Base-by-base conservation (phyloP, 148 eudicot genomes). In the Polygonum maritimum region DNA sequence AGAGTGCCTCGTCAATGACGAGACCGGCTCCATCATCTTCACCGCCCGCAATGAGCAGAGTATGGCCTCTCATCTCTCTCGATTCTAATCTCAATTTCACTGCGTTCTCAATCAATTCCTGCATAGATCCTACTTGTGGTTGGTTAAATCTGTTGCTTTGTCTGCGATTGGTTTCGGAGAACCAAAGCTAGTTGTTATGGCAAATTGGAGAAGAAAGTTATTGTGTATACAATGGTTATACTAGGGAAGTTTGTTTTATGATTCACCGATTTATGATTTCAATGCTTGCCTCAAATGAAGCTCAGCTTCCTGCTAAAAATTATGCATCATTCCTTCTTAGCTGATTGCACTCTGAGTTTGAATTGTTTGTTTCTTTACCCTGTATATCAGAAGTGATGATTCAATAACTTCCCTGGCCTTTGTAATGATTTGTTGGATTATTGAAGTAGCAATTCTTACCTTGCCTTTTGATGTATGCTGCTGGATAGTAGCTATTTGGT, bases 21-120 rank as follows among this genome's bases (percentile, higher is more conserved):
- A 87, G 35, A 85, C 87, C 13, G 87, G 80, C 11, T 33, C 77
- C 11, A 78, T 87, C 62, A 76, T 87, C 48, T 87, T 87, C 80
- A 85, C 90, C 47, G 88, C 90, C 4, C 82, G 87, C 8, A 87
- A 87, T 9, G 84, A 87, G 5, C 90, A 87, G 83, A 87, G 90
- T 85, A 78, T 38, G 44, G 6, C 16, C n/a, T 41, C 47, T 3
- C 9, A 38, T 21, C 70, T 63, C 70, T 63, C 69, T 5, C 69
- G 31, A 26, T 39, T 19, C 21, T 14, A 62, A 21, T 62, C 54
- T 58, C 35, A 58, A 22, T 60, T 9, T 7, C 19, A 0, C 15
- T 60, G 26, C 9, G 10, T 14, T 60, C 31, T 26, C 31, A 26
- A 26, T 26, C 36, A 22, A 60, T 22, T 22, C 12, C 12, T 21